phyloP scores from a whole-genome alignment of 2,329 filamentous ascomycete species.

The Calycina marina region DNA sequence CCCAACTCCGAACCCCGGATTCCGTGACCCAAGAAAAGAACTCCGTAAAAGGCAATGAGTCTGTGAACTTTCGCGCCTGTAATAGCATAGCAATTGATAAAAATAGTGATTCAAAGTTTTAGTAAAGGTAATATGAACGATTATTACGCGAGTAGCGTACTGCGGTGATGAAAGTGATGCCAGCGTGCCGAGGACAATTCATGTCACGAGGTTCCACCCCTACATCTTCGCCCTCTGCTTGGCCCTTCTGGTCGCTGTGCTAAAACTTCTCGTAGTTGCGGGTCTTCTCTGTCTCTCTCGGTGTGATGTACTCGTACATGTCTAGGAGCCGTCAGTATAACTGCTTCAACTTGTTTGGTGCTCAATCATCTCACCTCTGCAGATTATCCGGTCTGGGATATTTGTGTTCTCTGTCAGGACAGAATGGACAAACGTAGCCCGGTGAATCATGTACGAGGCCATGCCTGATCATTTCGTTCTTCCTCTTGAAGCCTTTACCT shows the following conservation, averaged over 20 bases:
- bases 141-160: no score
- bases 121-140: no score
- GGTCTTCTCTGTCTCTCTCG: conserved; percentile 82
- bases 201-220: conserved; percentile 20
- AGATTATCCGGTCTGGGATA: conserved; percentile 94
- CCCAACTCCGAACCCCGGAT: no score
- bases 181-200: no score
- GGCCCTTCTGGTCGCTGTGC: conserved; percentile 75
- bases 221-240: conserved; percentile 61
- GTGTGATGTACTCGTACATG: conserved; percentile 87
- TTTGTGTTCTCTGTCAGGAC: conserved; percentile 81
- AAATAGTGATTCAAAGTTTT: no score
- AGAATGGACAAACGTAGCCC: conserved; percentile 93
- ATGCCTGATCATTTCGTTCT: conserved; percentile 60
- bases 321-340: no score
- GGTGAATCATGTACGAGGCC: conserved; percentile 88
- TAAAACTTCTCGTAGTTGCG: conserved; percentile 65
- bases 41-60: no score
- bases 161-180: no score
- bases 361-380: conserved; percentile 52
- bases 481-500: conserved; percentile 56
- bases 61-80: no score
- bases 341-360: neutral
- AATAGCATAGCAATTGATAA: no score
- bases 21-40: no score